These are phyloP conservation scores for Triticum dicoccoides DNA, from an alignment of 176 grass and related monocot genomes.

Conservation along the genomic window DNA sequence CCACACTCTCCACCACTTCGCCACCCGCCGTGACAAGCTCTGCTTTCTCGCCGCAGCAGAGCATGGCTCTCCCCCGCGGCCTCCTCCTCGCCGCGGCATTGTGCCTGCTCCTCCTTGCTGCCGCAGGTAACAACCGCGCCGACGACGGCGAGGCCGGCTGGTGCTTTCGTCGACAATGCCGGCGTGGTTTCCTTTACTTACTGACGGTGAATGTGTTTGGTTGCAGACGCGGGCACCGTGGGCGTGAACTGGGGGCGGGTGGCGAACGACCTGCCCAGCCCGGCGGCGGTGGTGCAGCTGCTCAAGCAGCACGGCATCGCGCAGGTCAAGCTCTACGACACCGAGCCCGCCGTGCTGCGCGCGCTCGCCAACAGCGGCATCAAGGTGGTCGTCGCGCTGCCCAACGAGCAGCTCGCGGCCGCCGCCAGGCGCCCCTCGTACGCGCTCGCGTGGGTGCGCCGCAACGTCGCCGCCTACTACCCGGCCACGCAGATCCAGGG, in stretches of 20 bases:
- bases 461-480: slow-evolving; percentile 71
- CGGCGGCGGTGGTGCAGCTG: slow-evolving; percentile 67
- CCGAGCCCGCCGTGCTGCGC: slow-evolving; percentile 57
- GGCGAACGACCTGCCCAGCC: slow-evolving; percentile 71
- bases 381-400: slow-evolving; percentile 72
- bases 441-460: slow-evolving; percentile 69
- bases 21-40: not conserved
- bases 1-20: too few species aligned
- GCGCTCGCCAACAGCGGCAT: slow-evolving; percentile 63
- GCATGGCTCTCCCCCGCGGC: slow-evolving; percentile 31
- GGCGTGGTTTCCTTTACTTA: not conserved
- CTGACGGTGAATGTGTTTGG: not conserved
- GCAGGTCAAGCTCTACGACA: slow-evolving; percentile 90
- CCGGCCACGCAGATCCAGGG: slow-evolving; percentile 74
- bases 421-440: slow-evolving; percentile 34
- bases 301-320: slow-evolving; percentile 67
- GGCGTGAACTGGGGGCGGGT: slow-evolving; percentile 93
- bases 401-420: slow-evolving; percentile 65
- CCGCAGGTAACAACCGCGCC: slow-evolving; percentile 22
- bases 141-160: not conserved
- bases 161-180: slow-evolving; percentile 1
- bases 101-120: not conserved
- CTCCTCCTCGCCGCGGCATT: slow-evolving; percentile 31
- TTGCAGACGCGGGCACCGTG: slow-evolving; percentile 57
- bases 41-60: not conserved